Base-by-base conservation (phyloP, 2,329 filamentous ascomycete genomes). In the Geosmithia putterillii region DNA sequence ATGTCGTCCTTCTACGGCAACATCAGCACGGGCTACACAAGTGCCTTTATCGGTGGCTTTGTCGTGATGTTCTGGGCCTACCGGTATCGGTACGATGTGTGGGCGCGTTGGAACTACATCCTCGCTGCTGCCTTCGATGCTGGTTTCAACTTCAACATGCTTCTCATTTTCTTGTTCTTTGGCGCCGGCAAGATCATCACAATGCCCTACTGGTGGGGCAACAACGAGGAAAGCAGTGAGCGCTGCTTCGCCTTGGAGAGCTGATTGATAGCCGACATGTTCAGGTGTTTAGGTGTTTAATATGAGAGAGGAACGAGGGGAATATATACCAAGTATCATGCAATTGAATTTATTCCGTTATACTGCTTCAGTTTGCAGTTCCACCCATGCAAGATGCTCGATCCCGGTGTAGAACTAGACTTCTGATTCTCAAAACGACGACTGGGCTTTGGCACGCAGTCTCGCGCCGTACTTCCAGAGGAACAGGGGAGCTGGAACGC, bases 141-240 rank as follows among this genome's bases (percentile, higher is more conserved):
- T 0, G 76, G 73, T 0, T 80, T 76, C 53, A 80, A 80, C 53
- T 59, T 79, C 18, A 76, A 77, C 48, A 67, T 79, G 67, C 50
- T 81, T 46, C 59, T 79, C 17, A 70, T 78, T n/a, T 80, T 79
- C 54, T 53, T 79, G 45, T 72, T 70, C 47, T 76, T 79, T 49
- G 71, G 73, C 1, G 68, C 70, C 7, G 74, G 66, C 1, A 77
- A 72, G 59, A 63, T 74, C 25, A 58, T 78, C 7, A 62, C 57
- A 15, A 79, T 79, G 75, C 74, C 74, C n/a, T 54, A 74, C 47
- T 80, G 76, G 76, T 80, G 75, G 74, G 76, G 76, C 0, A 80
- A 80, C 50, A 70, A 76, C 49, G 64, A 57, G 22, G 59, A 64
- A 17, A 73, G 61, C 43, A 69, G 71, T 38, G 76, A 80, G 57